Base-by-base conservation (phyloP, 2,329 filamentous ascomycete genomes). In the Lachnellula arida region DNA sequence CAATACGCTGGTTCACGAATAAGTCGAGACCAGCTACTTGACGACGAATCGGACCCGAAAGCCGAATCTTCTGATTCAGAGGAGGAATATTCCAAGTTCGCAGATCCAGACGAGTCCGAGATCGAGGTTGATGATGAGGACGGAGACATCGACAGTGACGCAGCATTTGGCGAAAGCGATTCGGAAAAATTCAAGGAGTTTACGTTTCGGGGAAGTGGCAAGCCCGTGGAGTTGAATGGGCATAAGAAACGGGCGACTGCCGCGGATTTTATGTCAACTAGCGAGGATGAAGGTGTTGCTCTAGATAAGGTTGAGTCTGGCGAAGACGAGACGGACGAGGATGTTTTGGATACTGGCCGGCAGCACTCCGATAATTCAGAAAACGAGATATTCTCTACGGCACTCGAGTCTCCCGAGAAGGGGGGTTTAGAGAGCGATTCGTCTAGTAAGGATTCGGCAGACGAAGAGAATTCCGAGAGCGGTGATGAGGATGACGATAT, bases 101-200 rank as follows among this genome's bases (percentile, higher is more conserved):
- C 71, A 49, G 79, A 86, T 61, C 81, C 81, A 0, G 81, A 85
- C 14, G 71, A 72, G 2, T 77, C 76, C 0, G 76, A 86, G 57
- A 71, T 85, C 9, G 77, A 78, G 48, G 73, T 74, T 42, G 81
- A 84, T 51, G 75, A 76, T 55, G 80, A 81, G 44, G 84, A 84
- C 56, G 73, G 70, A 28, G 82, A 86, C 61, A 86, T 86, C 55
- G 78, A 81, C 49, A 86, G 82, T 65, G 82, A 86, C 55, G 73
- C 81, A 37, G 93, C 91, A 0, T 86, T 97, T 68, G 89, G 85
- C 3, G 85, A 88, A 53, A 94, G 89, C 62, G 93, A 97, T 65
- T 86, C 90, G 62, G 91, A 95, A 70, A 81, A 81, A 51, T 91
- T 96, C 66, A 85, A 88, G 62, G 84, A 82, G 0, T 96, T 89